Conservation (phyloP, 2,329 filamentous ascomycete species). For the Pseudogymnoascus sp. region DNA sequence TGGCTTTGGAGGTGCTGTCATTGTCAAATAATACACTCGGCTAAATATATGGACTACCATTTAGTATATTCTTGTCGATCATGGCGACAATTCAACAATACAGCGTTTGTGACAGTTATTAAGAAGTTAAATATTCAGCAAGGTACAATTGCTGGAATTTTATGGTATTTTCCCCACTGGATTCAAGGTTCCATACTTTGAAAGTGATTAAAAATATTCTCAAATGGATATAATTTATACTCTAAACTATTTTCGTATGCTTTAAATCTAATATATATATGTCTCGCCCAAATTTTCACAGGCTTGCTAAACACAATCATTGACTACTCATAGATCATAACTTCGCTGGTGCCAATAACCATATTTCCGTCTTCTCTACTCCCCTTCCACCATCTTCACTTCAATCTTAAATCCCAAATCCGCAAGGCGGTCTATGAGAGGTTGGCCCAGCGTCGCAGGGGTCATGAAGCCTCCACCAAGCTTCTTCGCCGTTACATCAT, state of each 20-base stretch:
- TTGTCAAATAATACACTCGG: not conserved
- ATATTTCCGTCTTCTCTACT: not conserved
- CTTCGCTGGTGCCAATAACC: not conserved
- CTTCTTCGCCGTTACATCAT: conserved; percentile 38
- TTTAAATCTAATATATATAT: not conserved
- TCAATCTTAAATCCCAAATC: conserved; percentile 57
- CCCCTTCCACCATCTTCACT: conserved; percentile 35
- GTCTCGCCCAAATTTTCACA: not conserved
- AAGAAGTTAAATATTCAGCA: no score
- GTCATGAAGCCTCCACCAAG: conserved; percentile 63
- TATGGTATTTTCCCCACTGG: not conserved
- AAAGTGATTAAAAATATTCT: not conserved
- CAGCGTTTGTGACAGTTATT: not conserved
- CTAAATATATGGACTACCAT: not conserved
- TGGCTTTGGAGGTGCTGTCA: not conserved
- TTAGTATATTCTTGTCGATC: not conserved
- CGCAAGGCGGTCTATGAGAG: conserved; percentile 55
- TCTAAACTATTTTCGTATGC: not conserved
- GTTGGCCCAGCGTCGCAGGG: conserved; percentile 61
- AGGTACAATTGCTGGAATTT: not conserved
- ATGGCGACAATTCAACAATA: not conserved
- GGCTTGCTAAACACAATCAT: not conserved
- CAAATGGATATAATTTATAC: not conserved
- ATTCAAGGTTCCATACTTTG: not conserved
- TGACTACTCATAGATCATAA: not conserved